Percentiles rank a stretch among this genome's conserved stretches.
These are phyloP conservation scores for Boletus subparvulus DNA, from an alignment of 768 basidiomycete species.

Conservation along the genomic window DNA sequence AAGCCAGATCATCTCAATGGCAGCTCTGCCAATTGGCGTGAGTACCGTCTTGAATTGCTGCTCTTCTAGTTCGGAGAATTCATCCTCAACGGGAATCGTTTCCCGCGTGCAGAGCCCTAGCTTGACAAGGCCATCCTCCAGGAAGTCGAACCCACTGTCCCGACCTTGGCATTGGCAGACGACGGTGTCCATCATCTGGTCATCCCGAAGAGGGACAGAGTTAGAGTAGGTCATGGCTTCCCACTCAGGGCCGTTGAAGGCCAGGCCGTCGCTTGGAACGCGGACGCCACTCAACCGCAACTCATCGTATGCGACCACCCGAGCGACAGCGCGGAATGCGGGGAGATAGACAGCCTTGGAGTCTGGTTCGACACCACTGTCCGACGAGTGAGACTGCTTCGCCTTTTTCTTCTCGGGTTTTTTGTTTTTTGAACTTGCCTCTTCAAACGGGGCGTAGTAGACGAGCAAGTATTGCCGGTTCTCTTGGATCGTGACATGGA, in stretches of 20 bases:
- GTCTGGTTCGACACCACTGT: conserved; percentile 30
- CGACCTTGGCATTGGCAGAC: conserved; percentile 64
- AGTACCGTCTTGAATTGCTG: conserved; percentile 42
- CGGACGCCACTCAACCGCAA: conserved; percentile 72
- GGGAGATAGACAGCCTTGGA: conserved; percentile 53
- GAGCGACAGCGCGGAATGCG: conserved; percentile 72
- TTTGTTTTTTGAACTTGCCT: conserved; percentile 12
- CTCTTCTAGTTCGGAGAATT: conserved; percentile 34
- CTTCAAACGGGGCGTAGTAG: conserved; percentile 66
- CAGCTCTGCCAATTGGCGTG: conserved; percentile 49
- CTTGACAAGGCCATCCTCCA: conserved; percentile 74
- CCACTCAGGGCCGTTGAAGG: conserved; percentile 62
- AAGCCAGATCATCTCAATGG: conserved; percentile 55
- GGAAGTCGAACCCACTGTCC: conserved; percentile 70
- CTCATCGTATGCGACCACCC: conserved; percentile 70
- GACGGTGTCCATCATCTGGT: conserved; percentile 39
- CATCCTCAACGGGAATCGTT: conserved; percentile 12
- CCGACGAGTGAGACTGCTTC: conserved; percentile 29
- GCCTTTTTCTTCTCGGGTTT: conserved; percentile 34
- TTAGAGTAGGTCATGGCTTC: conserved; percentile 40
- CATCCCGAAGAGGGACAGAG: conserved; percentile 33
- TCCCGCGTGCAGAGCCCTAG: conserved; percentile 59
- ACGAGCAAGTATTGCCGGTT: conserved; percentile 73
- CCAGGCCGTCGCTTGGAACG: conserved; percentile 67
- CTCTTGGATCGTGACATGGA: conserved; percentile 41